phyloP scores from a whole-genome alignment of 805 yeast species.

The Cyberlindnera americana region DNA sequence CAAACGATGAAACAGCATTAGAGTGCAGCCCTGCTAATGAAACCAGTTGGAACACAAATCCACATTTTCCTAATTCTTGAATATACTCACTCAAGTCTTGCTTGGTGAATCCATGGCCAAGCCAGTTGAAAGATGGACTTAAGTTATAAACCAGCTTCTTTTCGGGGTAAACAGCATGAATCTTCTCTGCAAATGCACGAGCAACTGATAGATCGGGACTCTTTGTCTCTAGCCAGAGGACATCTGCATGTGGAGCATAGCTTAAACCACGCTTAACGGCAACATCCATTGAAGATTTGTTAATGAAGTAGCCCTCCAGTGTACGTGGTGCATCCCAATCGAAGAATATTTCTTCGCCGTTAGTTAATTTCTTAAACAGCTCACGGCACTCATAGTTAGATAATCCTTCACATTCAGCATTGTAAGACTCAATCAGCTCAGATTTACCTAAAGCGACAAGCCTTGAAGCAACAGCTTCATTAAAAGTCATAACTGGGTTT shows the following conservation, averaged over 20 bases:
- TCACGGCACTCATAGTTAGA: slow-evolving; percentile 18
- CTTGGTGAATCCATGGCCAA: slow-evolving; percentile 49
- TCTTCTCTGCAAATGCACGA: slow-evolving; percentile 36
- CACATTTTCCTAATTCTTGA: slow-evolving; percentile 51
- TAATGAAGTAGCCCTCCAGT: slow-evolving; percentile 52
- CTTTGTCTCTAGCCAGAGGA: slow-evolving; percentile 62
- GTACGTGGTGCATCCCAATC: slow-evolving; percentile 63
- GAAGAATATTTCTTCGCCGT: slow-evolving; percentile 36
- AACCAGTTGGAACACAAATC: slow-evolving; percentile 56
- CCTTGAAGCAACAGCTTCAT: slow-evolving; percentile 43
- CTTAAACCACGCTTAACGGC: slow-evolving; percentile 52
- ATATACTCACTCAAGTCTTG: slow-evolving; percentile 45
- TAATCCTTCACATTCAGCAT: slow-evolving; percentile 15
- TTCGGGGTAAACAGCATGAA: slow-evolving; percentile 46
- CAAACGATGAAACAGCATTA: slow-evolving; percentile 49
- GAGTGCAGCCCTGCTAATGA: slow-evolving; percentile 59
- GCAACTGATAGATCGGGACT: slow-evolving; percentile 54
- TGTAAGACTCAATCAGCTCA: slow-evolving; percentile 24
- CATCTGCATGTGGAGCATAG: slow-evolving; percentile 56
- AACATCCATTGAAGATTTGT: slow-evolving; percentile 45
- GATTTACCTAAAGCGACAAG: slow-evolving; percentile 26
- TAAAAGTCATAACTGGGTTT: slow-evolving; percentile 42
- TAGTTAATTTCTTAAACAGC: slow-evolving; percentile 28
- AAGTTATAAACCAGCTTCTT: slow-evolving; percentile 58
- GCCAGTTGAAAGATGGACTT: slow-evolving; percentile 61